Percentiles rank a stretch among this genome's conserved stretches.
These are phyloP conservation scores for Xylariaceae sp. DNA, from an alignment of 2,329 filamentous ascomycete species.

Conservation along the genomic window DNA sequence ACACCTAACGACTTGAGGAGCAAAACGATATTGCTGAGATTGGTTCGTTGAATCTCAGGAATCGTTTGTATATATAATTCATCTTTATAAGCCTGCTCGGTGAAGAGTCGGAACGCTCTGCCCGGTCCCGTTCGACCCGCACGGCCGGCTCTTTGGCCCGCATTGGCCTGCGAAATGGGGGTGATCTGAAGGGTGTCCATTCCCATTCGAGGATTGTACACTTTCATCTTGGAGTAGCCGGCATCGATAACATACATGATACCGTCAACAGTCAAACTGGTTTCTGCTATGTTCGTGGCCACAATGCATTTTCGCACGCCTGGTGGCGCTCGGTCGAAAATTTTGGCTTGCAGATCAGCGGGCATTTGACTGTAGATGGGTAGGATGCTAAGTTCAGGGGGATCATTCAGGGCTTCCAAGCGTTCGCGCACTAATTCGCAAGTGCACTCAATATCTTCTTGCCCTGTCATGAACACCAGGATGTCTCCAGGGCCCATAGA, in stretches of 20 bases:
- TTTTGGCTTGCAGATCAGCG: conserved; percentile 93
- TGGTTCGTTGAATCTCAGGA: conserved; percentile 94
- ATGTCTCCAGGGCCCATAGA: conserved; percentile 92
- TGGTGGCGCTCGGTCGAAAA: conserved; percentile 85
- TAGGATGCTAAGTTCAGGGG: conserved; percentile 86
- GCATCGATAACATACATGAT: conserved; percentile 99
- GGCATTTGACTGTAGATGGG: conserved; percentile 99
- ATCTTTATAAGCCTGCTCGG: conserved; percentile 89
- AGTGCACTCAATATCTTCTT: conserved; percentile 96
- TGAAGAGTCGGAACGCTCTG: conserved; percentile 90
- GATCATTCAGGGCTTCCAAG: conserved; percentile 83
- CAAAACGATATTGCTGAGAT: conserved; percentile 89
- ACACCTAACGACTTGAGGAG: conserved; percentile 92
- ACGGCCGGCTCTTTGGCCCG: conserved; percentile 85
- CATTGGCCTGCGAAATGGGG: conserved; percentile 94
- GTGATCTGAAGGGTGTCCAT: conserved; percentile 99
- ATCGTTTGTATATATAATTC: conserved; percentile 97
- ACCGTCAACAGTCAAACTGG: conserved; percentile 93
- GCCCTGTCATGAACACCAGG: conserved; percentile 97
- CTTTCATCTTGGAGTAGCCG: conserved; percentile 94
- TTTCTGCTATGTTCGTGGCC: conserved; percentile 97
- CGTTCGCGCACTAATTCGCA: conserved; percentile 89
- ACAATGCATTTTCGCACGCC: conserved; percentile 97
- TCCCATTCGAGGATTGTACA: conserved; percentile 97
- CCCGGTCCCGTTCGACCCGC: conserved; percentile 92